A percentile compares a stretch with the other conserved stretches of the same genome.
phyloP scores from a whole-genome alignment of 78 protist genomes.

The Speleostelium caveatum region DNA sequence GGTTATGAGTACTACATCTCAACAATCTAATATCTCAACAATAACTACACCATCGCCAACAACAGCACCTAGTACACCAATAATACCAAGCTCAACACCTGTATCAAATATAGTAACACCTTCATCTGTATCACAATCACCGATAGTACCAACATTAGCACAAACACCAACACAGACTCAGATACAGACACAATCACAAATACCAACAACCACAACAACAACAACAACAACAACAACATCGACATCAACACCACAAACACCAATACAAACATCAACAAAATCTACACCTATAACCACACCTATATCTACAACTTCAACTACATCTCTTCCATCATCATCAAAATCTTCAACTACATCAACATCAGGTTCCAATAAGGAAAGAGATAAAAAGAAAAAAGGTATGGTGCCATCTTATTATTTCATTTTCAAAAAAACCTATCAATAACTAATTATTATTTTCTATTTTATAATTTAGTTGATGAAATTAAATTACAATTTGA shows the following conservation, averaged over 20 bases:
- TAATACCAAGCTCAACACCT: neutral
- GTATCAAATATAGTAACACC: neutral
- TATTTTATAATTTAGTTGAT: neutral
- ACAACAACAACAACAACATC: conserved; percentile 1
- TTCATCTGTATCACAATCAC: neutral
- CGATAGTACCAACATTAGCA: neutral
- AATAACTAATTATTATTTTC: too few relatives aligned
- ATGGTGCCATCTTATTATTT: too few relatives aligned
- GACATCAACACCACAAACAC: too few relatives aligned
- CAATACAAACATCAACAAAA: neutral
- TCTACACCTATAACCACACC: neutral
- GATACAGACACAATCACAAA: too few relatives aligned
- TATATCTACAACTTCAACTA: neutral
- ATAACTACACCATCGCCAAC: too few relatives aligned
- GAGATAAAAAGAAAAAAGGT: conserved; percentile 72
- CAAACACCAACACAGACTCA: neutral
- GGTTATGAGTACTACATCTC: neutral
- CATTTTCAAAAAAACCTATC: too few relatives aligned
- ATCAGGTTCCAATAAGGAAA: conserved; percentile 6
- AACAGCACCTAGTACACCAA: neutral
- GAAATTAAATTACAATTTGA: conserved; percentile 69
- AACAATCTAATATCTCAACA: too few relatives aligned
- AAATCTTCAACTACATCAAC: neutral
- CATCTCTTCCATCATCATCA: neutral
- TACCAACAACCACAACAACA: neutral